Evolutionary conservation across 179 eudicot genomes (phyloP).

Genomic region (Sideroxylon spinosum): DNA sequence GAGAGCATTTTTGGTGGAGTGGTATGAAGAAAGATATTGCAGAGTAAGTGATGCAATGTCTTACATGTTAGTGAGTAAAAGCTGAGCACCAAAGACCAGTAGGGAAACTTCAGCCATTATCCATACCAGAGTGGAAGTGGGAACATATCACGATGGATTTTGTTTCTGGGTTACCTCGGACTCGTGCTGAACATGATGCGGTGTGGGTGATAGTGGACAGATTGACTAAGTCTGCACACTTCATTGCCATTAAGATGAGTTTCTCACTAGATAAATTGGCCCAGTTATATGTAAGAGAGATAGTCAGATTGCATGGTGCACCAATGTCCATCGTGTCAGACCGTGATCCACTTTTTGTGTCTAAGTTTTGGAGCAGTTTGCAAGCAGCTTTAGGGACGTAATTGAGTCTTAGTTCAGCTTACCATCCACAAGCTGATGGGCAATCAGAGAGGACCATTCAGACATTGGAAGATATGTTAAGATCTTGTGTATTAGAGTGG

Average conservation of each 20-base stretch:
- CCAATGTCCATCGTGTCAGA: not conserved
- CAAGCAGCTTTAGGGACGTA: not conserved
- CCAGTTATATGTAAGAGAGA: too few relatives aligned
- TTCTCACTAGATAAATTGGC: not conserved
- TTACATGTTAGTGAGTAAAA: not conserved
- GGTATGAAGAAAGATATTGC: not conserved
- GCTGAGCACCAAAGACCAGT: not conserved
- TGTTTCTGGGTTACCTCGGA: not conserved
- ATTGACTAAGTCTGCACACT: not conserved
- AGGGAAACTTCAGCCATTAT: not conserved
- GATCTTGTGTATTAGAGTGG: not conserved
- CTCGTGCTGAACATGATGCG: not conserved
- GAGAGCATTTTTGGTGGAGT: not conserved
- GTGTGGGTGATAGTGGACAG: constrained; percentile 4
- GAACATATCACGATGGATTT: not conserved
- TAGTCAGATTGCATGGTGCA: not conserved
- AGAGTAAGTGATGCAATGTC: not conserved
- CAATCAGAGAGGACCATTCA: not conserved
- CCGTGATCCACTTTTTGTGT: not conserved
- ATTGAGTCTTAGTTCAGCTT: not conserved
- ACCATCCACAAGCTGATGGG: not conserved
- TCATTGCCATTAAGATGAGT: not conserved
- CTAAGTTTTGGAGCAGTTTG: not conserved
- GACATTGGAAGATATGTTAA: not conserved
- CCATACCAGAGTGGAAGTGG: not conserved